A percentile compares a stretch with the other conserved stretches of the same genome.
These are phyloP conservation scores for Fraxinus albicans DNA, from an alignment of 305 asterid species.

Conservation along the genomic window DNA sequence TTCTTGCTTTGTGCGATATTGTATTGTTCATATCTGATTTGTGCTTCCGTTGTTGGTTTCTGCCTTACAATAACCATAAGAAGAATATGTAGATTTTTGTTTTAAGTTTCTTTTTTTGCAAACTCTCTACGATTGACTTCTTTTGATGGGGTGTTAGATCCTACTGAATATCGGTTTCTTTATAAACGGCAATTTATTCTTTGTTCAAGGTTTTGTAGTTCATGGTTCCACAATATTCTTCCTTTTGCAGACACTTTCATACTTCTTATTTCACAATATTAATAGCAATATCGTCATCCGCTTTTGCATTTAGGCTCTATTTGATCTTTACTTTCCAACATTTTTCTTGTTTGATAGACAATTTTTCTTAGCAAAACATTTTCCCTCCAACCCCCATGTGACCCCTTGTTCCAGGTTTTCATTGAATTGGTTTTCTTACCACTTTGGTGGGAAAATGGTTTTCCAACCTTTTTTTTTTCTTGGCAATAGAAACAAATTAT, in stretches of 20 bases:
- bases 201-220: not conserved
- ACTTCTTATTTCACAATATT: not conserved
- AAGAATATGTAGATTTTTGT: not conserved
- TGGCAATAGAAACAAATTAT: too few species aligned
- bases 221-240: not conserved
- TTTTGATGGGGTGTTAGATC: not conserved
- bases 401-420: too few species aligned
- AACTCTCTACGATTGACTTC: not conserved
- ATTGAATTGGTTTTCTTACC: too few species aligned
- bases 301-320: not conserved
- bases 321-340: too few species aligned
- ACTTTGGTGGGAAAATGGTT: too few species aligned
- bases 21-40: too few species aligned
- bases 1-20: too few species aligned
- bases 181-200: not conserved
- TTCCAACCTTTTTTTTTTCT: too few species aligned
- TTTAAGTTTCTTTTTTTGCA: not conserved
- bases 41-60: too few species aligned
- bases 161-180: not conserved
- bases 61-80: not conserved
- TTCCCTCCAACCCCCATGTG: too few species aligned
- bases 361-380: too few species aligned
- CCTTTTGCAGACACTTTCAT: not conserved
- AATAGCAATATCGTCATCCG: not conserved
- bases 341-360: too few species aligned